Conservation (phyloP, 305 asterid species). For the Petunia hybrid region DNA sequence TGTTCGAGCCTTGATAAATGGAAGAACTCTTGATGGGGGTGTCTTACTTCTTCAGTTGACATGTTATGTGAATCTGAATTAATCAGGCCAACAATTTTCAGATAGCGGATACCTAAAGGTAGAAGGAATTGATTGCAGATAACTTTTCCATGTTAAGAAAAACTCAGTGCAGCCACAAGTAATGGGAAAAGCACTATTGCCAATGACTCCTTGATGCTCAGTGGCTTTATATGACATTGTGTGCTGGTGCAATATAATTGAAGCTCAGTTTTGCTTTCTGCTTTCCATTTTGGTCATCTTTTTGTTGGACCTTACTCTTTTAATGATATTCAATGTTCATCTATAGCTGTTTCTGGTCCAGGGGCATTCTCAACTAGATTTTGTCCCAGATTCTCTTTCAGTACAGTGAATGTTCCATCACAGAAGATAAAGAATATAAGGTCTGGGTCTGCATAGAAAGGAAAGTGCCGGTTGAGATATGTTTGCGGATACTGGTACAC, state of each 20-base stretch:
- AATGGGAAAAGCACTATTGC: slow-evolving; percentile 10
- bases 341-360: slow-evolving; percentile 32
- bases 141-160: slow-evolving; percentile 21
- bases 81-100: neutral
- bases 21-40: neutral
- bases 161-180: slow-evolving; percentile 21
- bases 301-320: slow-evolving; percentile 24
- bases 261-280: slow-evolving; percentile 28
- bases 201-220: slow-evolving; percentile 18
- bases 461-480: slow-evolving; percentile 1
- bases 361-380: slow-evolving; percentile 4
- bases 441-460: slow-evolving; percentile 10
- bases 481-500: slow-evolving; percentile 7
- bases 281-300: slow-evolving; percentile 31
- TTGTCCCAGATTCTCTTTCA: slow-evolving; percentile 30
- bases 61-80: no score
- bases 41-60: neutral
- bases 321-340: slow-evolving; percentile 16
- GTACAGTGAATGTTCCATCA: slow-evolving; percentile 24
- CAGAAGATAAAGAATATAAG: slow-evolving; percentile 19
- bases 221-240: neutral
- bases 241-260: slow-evolving; percentile 31
- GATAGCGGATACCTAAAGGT: slow-evolving; percentile 13
- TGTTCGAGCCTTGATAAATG: neutral
- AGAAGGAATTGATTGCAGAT: slow-evolving; percentile 14